Evolutionary conservation across 768 basidiomycete genomes (phyloP).

Genomic region (Trametes cinnabarina): DNA sequence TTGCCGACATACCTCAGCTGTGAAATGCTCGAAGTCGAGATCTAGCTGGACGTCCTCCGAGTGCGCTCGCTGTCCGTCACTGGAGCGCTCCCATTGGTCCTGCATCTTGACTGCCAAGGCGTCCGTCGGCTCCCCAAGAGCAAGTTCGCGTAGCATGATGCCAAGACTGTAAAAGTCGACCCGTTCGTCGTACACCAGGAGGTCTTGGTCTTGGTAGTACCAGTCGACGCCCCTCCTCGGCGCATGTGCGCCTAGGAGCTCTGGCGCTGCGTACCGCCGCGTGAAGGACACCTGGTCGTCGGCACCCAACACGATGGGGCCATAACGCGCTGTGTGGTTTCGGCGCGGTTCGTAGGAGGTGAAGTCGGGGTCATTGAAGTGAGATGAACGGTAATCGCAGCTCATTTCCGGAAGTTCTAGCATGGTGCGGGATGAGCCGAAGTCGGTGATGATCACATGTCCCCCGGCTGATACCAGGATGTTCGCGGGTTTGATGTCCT

Average conservation of each 20-base stretch:
- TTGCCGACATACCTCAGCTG: neutral
- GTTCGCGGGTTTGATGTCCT: conserved; percentile 22
- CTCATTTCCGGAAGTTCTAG: conserved; percentile 2
- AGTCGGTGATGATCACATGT: conserved; percentile 18
- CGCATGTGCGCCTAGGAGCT: conserved; percentile 10
- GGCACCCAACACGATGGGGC: conserved; percentile 9
- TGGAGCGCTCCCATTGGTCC: conserved; percentile 10
- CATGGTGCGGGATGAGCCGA: conserved; percentile 11
- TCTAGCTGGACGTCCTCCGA: neutral
- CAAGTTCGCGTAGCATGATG: conserved; percentile 17
- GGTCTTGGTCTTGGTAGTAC: neutral
- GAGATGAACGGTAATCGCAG: neutral
- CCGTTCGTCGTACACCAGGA: conserved; percentile 19
- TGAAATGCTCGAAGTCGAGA: neutral
- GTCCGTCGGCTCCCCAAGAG: conserved; percentile 1
- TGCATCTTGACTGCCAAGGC: neutral
- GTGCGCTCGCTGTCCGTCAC: neutral
- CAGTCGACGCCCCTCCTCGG: neutral
- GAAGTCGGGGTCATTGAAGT: neutral
- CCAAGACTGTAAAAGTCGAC: conserved; percentile 21
- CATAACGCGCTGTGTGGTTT: neutral
- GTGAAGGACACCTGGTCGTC: conserved; percentile 21
- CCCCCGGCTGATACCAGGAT: conserved; percentile 12
- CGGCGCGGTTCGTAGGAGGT: neutral
- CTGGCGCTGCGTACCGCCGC: conserved; percentile 20